Evolutionary conservation across 1,139 yeast species (phyloP).

Genomic region (Sugiyamaella japonica): DNA sequence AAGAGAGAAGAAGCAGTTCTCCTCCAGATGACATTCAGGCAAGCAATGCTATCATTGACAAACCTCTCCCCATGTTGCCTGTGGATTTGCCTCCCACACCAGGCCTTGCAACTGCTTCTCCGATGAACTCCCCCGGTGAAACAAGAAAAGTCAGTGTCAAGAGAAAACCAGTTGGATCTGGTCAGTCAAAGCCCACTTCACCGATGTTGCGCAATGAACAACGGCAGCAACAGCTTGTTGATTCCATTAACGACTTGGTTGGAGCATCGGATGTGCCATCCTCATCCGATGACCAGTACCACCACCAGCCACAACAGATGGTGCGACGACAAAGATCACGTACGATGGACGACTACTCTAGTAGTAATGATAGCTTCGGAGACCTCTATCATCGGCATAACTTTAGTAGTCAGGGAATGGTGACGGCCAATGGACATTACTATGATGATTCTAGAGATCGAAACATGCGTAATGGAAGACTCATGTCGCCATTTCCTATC

Average conservation of each 20-base stretch:
- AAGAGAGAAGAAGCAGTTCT: not conserved
- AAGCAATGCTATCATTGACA: slow-evolving; percentile 4
- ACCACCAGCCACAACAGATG: slow-evolving; percentile 3
- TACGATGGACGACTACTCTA: slow-evolving; percentile 8
- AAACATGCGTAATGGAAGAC: slow-evolving; percentile 1
- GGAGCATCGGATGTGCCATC: slow-evolving; percentile 10
- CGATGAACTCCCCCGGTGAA: slow-evolving; percentile 5
- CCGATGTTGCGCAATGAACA: slow-evolving; percentile 11
- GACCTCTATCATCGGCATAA: slow-evolving; percentile 5
- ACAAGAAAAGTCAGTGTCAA: slow-evolving; percentile 22
- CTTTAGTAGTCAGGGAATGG: not conserved
- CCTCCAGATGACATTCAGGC: slow-evolving; percentile 1
- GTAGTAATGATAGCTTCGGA: slow-evolving; percentile 4
- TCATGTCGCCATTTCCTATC: slow-evolving; percentile 14
- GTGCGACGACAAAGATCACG: slow-evolving; percentile 13
- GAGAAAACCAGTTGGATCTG: slow-evolving; percentile 28
- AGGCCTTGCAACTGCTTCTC: no score
- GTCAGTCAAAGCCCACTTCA: slow-evolving; percentile 12
- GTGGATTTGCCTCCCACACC: no score
- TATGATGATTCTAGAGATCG: slow-evolving; percentile 12
- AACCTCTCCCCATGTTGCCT: slow-evolving; percentile 18
- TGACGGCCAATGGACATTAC: not conserved
- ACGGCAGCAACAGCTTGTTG: slow-evolving; percentile 19
- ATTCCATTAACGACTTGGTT: slow-evolving; percentile 17
- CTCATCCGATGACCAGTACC: not conserved